phyloP scores from a whole-genome alignment of 139 green algal species.

The Coelastrella sp. region DNA sequence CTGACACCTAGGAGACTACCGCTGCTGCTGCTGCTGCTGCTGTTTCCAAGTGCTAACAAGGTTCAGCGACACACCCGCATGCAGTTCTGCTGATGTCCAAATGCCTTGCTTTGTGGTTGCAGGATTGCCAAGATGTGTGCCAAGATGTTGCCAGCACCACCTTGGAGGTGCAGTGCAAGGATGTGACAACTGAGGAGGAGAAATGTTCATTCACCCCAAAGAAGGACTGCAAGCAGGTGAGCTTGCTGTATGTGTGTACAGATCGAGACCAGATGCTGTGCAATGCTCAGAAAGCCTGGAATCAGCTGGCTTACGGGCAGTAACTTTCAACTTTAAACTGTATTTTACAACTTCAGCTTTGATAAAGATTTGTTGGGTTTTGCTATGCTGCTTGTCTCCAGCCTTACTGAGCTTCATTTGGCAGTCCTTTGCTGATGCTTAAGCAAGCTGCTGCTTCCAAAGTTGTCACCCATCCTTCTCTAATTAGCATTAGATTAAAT shows the following conservation, averaged over 20 bases:
- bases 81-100: background rate
- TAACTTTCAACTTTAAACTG: too few species aligned
- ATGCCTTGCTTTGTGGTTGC: background rate
- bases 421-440: too few species aligned
- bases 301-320: background rate
- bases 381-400: too few species aligned
- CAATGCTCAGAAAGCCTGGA: background rate
- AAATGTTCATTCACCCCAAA: background rate
- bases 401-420: too few species aligned
- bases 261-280: background rate
- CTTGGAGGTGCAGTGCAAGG: background rate
- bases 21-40: background rate
- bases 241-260: background rate
- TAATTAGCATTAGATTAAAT: too few species aligned
- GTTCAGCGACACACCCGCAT: background rate
- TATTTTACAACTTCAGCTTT: too few species aligned
- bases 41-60: background rate
- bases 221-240: background rate
- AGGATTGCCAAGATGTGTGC: conserved; percentile 15
- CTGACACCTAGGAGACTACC: too few species aligned
- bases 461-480: too few species aligned
- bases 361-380: too few species aligned
- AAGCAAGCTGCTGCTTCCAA: too few species aligned
- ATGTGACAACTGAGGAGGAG: conserved; percentile 28
- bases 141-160: background rate